A percentile compares a stretch with the other conserved stretches of the same genome.
phyloP scores from a whole-genome alignment of 1,284 basidiomycete genomes.

The Chiua sp. region DNA sequence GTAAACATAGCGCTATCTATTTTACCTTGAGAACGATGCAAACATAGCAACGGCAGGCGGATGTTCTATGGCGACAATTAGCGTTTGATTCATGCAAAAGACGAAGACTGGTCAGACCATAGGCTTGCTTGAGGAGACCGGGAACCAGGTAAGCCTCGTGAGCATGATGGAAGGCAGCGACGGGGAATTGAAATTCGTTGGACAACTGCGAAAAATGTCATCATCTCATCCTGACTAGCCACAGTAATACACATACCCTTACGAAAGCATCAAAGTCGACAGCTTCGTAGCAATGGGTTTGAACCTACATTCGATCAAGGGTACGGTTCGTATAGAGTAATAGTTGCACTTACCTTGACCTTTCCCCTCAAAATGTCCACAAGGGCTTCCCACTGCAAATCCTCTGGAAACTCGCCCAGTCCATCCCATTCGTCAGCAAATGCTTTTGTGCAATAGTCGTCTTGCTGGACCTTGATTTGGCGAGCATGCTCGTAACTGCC shows the following conservation, averaged over 20 bases:
- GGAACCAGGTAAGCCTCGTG: conserved; percentile 88
- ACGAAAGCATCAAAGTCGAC: conserved; percentile 79
- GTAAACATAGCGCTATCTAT: background rate
- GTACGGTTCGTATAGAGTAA: background rate
- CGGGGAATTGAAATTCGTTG: conserved; percentile 82
- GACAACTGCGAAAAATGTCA: conserved; percentile 51
- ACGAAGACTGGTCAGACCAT: conserved; percentile 53
- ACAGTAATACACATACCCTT: conserved; percentile 45
- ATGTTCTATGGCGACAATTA: conserved; percentile 41
- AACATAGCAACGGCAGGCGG: conserved; percentile 83
- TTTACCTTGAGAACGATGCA: conserved; percentile 61
- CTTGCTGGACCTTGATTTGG: conserved; percentile 75
- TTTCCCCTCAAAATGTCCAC: conserved; percentile 83
- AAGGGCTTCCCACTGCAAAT: conserved; percentile 81
- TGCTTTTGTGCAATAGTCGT: conserved; percentile 66
- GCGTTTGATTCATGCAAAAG: background rate
- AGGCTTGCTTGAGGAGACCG: conserved; percentile 75
- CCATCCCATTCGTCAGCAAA: conserved; percentile 60
- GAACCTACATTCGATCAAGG: conserved; percentile 26
- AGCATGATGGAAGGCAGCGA: conserved; percentile 89
- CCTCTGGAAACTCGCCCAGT: conserved; percentile 72
- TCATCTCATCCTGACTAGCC: background rate
- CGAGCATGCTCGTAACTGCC: conserved; percentile 42
- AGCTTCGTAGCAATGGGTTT: conserved; percentile 78
- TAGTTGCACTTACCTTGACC: conserved; percentile 58